Evolutionary conservation across 2,329 filamentous ascomycete genomes (phyloP).

Genomic region (Hirsutella minnesotensis): DNA sequence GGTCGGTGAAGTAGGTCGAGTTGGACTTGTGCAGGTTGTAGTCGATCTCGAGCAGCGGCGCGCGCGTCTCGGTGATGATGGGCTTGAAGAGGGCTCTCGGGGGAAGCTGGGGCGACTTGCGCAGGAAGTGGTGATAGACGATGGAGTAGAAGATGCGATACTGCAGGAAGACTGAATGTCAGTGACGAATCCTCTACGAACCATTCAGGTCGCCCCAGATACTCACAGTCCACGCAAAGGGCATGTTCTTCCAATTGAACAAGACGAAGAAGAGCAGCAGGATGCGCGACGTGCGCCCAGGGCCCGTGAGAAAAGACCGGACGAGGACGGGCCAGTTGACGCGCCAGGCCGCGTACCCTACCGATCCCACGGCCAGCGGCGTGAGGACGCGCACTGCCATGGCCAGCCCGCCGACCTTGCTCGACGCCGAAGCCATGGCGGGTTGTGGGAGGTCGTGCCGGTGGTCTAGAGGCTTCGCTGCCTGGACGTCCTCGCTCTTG

Average conservation of each 20-base stretch:
- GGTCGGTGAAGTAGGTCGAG: conserved; percentile 76
- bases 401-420: conserved; percentile 20
- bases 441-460: no score
- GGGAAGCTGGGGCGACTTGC: conserved; percentile 33
- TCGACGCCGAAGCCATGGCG: conserved; percentile 19
- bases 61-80: conserved; percentile 52
- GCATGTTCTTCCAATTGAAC: conserved; percentile 62
- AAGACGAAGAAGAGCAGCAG: conserved; percentile 42
- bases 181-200: neutral
- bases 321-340: conserved; percentile 28
- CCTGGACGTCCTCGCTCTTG: neutral
- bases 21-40: conserved; percentile 79
- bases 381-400: conserved; percentile 26
- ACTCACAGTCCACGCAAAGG: conserved; percentile 64
- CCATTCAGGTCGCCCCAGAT: neutral
- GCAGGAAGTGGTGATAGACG: conserved; percentile 39
- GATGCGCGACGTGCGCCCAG: conserved; percentile 40
- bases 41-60: conserved; percentile 68
- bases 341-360: conserved; percentile 35
- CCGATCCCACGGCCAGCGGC: conserved; percentile 27
- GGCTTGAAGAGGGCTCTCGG: conserved; percentile 62
- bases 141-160: conserved; percentile 47
- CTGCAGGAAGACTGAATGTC: conserved; percentile 19
- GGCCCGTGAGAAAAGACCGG: conserved; percentile 37
- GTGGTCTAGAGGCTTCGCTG: no score